Percentiles rank a stretch among this genome's conserved stretches.
phyloP scores from a whole-genome alignment of 495 filamentous ascomycete genomes.

The Neurospora hispaniola region DNA sequence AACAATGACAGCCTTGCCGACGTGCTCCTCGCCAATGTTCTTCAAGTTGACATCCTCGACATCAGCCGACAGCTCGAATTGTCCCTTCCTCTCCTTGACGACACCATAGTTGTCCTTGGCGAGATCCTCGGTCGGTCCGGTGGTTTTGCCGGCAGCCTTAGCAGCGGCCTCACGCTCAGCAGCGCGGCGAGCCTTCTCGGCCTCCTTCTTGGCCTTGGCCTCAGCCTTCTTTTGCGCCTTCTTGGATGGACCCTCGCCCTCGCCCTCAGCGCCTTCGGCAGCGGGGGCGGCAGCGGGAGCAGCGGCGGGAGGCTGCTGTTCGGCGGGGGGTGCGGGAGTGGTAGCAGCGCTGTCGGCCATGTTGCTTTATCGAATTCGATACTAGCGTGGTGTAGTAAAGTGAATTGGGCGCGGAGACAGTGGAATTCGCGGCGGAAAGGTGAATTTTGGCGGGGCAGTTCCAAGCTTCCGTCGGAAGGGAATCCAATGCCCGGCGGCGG shows the following conservation, averaged over 20 bases:
- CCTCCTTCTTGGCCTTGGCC: slow-evolving; percentile 43
- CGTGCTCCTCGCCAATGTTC: slow-evolving; percentile 44
- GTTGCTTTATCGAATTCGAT: not conserved
- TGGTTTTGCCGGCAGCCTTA: slow-evolving; percentile 26
- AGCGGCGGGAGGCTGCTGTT: slow-evolving; percentile 10
- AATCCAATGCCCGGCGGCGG: not conserved
- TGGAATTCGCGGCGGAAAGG: not conserved
- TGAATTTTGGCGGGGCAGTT: not conserved
- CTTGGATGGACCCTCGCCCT: slow-evolving; percentile 30
- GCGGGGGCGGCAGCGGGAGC: slow-evolving; percentile 3
- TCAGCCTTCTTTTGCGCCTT: slow-evolving; percentile 48
- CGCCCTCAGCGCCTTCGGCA: slow-evolving; percentile 16
- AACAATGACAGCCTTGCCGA: slow-evolving; percentile 68
- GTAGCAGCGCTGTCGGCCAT: not conserved
- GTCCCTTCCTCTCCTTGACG: not conserved
- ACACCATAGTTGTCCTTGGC: slow-evolving; percentile 60
- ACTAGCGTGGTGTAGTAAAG: not conserved
- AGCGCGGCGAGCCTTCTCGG: slow-evolving; percentile 40
- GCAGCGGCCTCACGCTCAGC: slow-evolving; percentile 38
- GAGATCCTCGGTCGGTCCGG: slow-evolving; percentile 45
- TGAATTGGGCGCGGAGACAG: not conserved
- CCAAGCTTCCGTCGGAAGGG: not conserved
- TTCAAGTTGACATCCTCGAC: slow-evolving; percentile 37
- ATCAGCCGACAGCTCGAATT: slow-evolving; percentile 15
- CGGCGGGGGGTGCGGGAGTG: not conserved